These are phyloP conservation scores for Trifolium fragiferum DNA, from an alignment of 306 rosid species.

Conservation along the genomic window DNA sequence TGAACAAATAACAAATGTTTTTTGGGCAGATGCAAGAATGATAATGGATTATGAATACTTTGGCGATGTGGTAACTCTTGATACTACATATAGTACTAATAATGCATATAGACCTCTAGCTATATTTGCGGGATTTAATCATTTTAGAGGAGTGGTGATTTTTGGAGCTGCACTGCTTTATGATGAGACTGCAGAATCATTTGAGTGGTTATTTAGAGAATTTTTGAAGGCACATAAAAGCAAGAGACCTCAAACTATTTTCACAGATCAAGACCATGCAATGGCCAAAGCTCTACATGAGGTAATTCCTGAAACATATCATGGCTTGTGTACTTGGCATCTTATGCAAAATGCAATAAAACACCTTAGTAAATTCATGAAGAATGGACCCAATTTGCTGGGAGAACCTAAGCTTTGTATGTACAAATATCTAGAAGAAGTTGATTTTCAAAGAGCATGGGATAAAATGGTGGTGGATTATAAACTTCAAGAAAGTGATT, in stretches of 20 bases:
- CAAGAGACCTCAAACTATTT: no score
- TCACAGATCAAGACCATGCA: no score
- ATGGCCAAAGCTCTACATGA: no score
- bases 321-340: neutral
- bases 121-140: slow-evolving; percentile 15
- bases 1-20: no score
- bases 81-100: slow-evolving; percentile 6
- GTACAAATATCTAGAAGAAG: slow-evolving; percentile 6
- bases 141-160: neutral
- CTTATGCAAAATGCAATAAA: neutral
- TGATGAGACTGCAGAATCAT: neutral
- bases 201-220: slow-evolving; percentile 1
- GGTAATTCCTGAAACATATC: neutral
- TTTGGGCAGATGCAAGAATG: no score
- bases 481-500: neutral
- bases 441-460: neutral
- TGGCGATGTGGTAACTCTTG: neutral
- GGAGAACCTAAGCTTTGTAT: slow-evolving; percentile 4
- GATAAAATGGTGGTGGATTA: neutral
- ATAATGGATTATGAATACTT: no score
- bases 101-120: slow-evolving; percentile 5
- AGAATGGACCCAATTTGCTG: neutral
- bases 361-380: neutral
- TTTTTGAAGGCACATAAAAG: neutral
- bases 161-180: neutral